Evolutionary conservation across 805 yeast genomes (phyloP), one percentile per base, ranked within the genome.

Genomic region (Hemisphaericaspora nanyangensis): DNA sequence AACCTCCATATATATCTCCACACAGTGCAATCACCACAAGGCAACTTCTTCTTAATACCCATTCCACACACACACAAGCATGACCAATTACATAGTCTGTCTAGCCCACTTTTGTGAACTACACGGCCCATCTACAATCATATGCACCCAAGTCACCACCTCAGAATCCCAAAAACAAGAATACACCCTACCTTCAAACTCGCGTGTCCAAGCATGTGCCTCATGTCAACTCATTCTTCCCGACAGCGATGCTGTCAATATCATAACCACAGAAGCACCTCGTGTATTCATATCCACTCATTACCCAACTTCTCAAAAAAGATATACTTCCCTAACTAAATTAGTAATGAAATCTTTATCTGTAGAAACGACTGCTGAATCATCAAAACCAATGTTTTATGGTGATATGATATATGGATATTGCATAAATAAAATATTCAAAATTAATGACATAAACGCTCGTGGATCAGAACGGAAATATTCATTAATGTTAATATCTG

Each of bases 91-190:
- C 52, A 72, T 74, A 8, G 58, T 79, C 7, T 68, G 84, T 16
- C 55, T 84, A 34, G 82, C 87, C 0, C 91, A 84, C 54, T 84
- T 84, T 56, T 84, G 91, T 56, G 91, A 84, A 58, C 72, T 78
- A 17, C 90, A 84, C 53, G 91, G 91, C 0, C 90, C 91, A 0
- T 66, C 80, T 10, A 73, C 79, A 29, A 65, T 84, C 1, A 58
- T 80, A 53, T 82, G 85, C 46, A 80, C 89, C 0, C 86, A 80
- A 48, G 47, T 55, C 18, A 51, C 58, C 3, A 38, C 55, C 1
- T 44, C 40, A 2, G 51, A 46, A 8, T 38, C 46, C n/a, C 36
- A 51, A n/a, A n/a, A n/a, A 6, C 46, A 18, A 52, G 54, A 29
- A 6, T 46, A 61, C 30, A 39, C 62, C 7, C 55, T 73, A 25